These are phyloP conservation scores for Podochytrium sp. DNA, from an alignment of 192 early-diverging fungal genomes.

Conservation along the genomic window DNA sequence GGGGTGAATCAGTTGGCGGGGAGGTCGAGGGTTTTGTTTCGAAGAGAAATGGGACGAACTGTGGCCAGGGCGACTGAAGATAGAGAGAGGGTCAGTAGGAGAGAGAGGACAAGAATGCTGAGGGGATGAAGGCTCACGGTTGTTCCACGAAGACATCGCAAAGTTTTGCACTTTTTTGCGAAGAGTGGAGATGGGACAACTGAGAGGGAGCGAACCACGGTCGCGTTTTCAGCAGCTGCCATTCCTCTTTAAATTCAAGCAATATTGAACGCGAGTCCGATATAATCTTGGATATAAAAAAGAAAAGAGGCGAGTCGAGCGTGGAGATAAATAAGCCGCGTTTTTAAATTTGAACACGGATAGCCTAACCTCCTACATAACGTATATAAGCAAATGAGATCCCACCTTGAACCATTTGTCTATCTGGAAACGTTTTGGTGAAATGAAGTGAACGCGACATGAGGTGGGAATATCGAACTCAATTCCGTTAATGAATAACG, in stretches of 20 bases:
- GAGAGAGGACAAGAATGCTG: background rate
- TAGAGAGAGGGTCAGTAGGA: background rate
- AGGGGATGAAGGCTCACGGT: background rate
- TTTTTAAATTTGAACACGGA: too few relatives aligned
- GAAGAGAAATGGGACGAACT: background rate
- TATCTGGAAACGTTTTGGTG: too few relatives aligned
- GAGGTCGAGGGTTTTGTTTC: background rate
- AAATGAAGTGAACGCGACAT: too few relatives aligned
- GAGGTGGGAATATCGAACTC: too few relatives aligned
- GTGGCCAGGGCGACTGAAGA: background rate
- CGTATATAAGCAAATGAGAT: too few relatives aligned
- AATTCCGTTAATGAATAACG: too few relatives aligned
- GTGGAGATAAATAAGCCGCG: too few relatives aligned
- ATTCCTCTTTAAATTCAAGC: background rate
- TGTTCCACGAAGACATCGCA: conserved; percentile 17
- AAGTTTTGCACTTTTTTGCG: background rate
- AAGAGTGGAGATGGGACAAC: too few relatives aligned
- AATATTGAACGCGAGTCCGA: background rate
- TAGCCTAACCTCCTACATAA: too few relatives aligned
- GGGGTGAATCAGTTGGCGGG: background rate
- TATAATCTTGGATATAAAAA: background rate
- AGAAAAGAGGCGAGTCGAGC: too few relatives aligned
- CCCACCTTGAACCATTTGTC: too few relatives aligned
- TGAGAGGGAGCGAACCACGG: background rate
- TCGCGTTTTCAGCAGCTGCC: background rate